Base-by-base conservation (phyloP, 2,329 filamentous ascomycete species). In the Cytospora schulzeri region DNA sequence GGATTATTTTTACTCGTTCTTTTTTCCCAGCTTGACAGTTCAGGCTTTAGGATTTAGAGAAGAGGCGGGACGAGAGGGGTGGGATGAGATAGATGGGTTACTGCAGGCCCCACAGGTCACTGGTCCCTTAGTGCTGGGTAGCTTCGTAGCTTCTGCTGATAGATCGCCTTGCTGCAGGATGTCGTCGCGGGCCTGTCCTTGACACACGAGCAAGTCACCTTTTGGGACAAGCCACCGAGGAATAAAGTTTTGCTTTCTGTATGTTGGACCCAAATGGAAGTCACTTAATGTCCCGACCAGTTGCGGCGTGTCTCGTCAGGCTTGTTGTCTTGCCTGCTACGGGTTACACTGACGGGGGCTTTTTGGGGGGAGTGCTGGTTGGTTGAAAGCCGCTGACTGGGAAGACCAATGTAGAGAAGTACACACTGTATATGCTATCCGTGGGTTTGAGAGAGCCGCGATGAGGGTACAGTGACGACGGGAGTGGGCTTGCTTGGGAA, bases 71-170 rank as follows among this genome's bases (percentile, higher is more conserved):
- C 58, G 68, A 68, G 62, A 69, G 70, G 67, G 71, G 71, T 71
- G 73, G 57, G 65, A 61, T 55, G 35, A 53, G 75, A 76, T 74
- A 53, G 75, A 76, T 74, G 76, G 72, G 74, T 71, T 73, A 74
- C 72, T 76, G 74, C 73, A 73, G 73, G 74, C 73, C 76, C 73
- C 72, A 70, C 70, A 64, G 70, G 61, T 62, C 68, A 69, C 64
- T 71, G 70, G 71, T 58, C 51, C 68, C 69, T 66, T 72, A 71
- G 71, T 69, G 71, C 68, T 68, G 62, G 65, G 65, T 67, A 67
- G 61, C 62, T 69, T 57, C 38, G 54, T 63, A 45, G 55, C 57
- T 57, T 29, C 62, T 67, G 68, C 67, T 70, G 70, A 70, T 68
- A 70, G 74, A 73, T 73, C 69, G 71, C 70, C 70, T 71, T 74